phyloP scores from a whole-genome alignment of 1,284 basidiomycete species.

The Thelephora terrestris region DNA sequence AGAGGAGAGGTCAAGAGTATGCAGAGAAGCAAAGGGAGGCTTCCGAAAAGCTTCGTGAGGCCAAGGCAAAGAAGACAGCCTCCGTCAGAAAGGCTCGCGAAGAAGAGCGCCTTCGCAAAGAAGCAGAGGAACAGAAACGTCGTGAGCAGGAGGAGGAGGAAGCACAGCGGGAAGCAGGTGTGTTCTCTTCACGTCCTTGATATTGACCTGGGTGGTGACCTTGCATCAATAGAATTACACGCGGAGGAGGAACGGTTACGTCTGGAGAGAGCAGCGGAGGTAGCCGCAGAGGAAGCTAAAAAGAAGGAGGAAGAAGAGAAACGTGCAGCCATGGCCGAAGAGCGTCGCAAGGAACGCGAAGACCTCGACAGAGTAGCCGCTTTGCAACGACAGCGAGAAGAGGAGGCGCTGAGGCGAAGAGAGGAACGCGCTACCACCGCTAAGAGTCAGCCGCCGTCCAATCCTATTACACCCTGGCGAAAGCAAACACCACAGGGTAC shows the following conservation, averaged over 20 bases:
- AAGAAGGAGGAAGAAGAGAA: slow-evolving; percentile 56
- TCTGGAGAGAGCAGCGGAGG: slow-evolving; percentile 42
- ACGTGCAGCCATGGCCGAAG: slow-evolving; percentile 38
- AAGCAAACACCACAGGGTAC: slow-evolving; percentile 7
- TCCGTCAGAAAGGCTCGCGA: slow-evolving; percentile 47
- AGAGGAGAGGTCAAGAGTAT: slow-evolving; percentile 65
- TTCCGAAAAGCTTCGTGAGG: slow-evolving; percentile 68
- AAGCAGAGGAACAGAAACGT: slow-evolving; percentile 39
- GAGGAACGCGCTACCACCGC: slow-evolving; percentile 21
- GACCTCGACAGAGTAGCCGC: slow-evolving; percentile 48
- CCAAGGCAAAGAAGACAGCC: slow-evolving; percentile 69
- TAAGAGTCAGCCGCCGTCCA: slow-evolving; percentile 21
- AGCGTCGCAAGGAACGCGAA: slow-evolving; percentile 60
- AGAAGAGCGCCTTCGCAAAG: slow-evolving; percentile 37
- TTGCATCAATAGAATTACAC: slow-evolving; percentile 30
- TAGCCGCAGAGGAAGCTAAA: slow-evolving; percentile 40
- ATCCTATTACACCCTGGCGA: slow-evolving; percentile 21
- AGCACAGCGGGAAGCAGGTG: slow-evolving; percentile 36
- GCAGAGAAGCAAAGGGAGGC: slow-evolving; percentile 53
- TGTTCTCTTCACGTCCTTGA: slow-evolving; percentile 13
- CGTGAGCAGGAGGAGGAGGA: slow-evolving; percentile 46
- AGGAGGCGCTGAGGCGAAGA: slow-evolving; percentile 61
- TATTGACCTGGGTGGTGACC: slow-evolving; percentile 4
- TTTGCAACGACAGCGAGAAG: slow-evolving; percentile 64
- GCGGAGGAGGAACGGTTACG: slow-evolving; percentile 43